Evolutionary conservation across 2,329 filamentous ascomycete genomes (phyloP).

Genomic region (Trichoderma sp.): DNA sequence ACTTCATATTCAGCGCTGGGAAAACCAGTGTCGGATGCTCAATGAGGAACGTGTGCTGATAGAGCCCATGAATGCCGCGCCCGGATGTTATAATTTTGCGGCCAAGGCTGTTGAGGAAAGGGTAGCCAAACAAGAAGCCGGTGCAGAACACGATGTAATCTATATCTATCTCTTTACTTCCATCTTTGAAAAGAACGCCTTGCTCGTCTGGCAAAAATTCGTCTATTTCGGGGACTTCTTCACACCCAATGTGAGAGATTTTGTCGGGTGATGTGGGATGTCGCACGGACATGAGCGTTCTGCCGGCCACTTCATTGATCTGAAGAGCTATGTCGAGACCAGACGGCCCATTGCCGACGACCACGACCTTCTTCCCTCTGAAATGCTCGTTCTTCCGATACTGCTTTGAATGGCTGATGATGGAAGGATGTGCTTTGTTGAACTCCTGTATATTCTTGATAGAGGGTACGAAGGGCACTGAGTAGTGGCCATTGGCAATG

Average conservation of each 20-base stretch:
- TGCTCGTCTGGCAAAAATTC: constrained; percentile 58
- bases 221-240: constrained; percentile 61
- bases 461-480: constrained; percentile 67
- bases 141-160: constrained; percentile 86
- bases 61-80: constrained; percentile 70
- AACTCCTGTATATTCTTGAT: constrained; percentile 64
- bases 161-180: constrained; percentile 65
- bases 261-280: constrained; percentile 52
- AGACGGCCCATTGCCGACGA: constrained; percentile 84
- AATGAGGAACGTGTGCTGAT: constrained; percentile 78
- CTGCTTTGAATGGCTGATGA: constrained; percentile 76
- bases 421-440: constrained; percentile 59
- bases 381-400: constrained; percentile 72
- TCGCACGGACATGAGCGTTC: constrained; percentile 67
- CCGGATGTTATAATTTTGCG: constrained; percentile 68
- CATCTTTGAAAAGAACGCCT: constrained; percentile 69
- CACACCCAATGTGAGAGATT: constrained; percentile 51
- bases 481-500: constrained; percentile 76
- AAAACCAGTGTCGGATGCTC: constrained; percentile 79
- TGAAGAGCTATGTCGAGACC: constrained; percentile 83
- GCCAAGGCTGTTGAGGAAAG: constrained; percentile 62
- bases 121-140: constrained; percentile 83
- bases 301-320: constrained; percentile 65
- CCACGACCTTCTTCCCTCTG: constrained; percentile 71
- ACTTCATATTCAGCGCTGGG: constrained; percentile 72